Evolutionary conservation across 1,284 basidiomycete genomes (phyloP).

Genomic region (Clitocybe nebularis): DNA sequence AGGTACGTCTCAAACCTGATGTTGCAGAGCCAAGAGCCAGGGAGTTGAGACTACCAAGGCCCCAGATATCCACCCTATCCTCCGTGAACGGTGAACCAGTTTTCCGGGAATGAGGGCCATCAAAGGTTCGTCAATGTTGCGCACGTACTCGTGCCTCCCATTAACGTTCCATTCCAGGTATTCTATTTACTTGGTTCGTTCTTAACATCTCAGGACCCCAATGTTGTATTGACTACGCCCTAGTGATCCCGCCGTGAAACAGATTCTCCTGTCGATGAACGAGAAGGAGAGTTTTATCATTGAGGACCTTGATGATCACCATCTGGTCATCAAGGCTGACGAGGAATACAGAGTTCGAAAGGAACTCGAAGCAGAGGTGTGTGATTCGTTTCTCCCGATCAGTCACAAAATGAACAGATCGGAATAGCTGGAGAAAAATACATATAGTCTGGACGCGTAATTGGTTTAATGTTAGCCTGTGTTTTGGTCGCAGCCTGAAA

Average conservation of each 20-base stretch:
- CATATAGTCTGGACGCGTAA: slow-evolving; percentile 17
- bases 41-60: too few relatives aligned
- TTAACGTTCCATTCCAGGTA: slow-evolving; percentile 36
- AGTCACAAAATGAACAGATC: not conserved
- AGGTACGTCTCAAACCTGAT: too few relatives aligned
- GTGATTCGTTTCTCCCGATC: slow-evolving; percentile 18
- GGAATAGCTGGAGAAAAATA: slow-evolving; percentile 17
- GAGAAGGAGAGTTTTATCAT: slow-evolving; percentile 79
- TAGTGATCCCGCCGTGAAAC: slow-evolving; percentile 88
- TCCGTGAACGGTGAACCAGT: not conserved
- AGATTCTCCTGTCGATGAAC: slow-evolving; percentile 82
- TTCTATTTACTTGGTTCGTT: slow-evolving; percentile 70
- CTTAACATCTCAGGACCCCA: not conserved
- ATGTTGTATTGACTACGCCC: not conserved
- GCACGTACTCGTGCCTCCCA: not conserved
- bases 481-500: too few relatives aligned
- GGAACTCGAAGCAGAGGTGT: slow-evolving; percentile 75
- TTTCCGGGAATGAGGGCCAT: slow-evolving; percentile 36
- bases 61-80: not conserved
- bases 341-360: slow-evolving; percentile 70
- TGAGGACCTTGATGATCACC: slow-evolving; percentile 83
- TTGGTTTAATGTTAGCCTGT: too few relatives aligned
- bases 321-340: slow-evolving; percentile 80
- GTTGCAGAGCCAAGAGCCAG: too few relatives aligned
- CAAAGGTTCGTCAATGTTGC: slow-evolving; percentile 42